Conservation (phyloP, 2,329 filamentous ascomycete genomes). For the Arthrobotrys megalospora region DNA sequence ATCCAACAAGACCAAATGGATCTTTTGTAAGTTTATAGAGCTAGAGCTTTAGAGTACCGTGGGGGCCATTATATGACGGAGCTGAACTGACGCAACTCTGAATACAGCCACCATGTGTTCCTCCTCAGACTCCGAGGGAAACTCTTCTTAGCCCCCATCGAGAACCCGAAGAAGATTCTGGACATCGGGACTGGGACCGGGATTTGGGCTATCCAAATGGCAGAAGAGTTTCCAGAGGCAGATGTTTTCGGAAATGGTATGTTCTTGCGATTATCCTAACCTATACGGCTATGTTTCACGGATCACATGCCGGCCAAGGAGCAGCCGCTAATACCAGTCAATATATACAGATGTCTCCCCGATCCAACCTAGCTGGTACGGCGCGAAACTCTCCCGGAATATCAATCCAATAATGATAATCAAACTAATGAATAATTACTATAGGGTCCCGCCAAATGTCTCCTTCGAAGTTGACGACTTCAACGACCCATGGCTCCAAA, state of each 20-base stretch:
- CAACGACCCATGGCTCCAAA: constrained; percentile 62
- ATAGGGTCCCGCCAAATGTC: constrained; percentile 61
- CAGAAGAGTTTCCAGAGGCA: constrained; percentile 62
- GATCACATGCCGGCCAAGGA: no score
- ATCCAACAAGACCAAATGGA: constrained; percentile 59
- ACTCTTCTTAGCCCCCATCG: constrained; percentile 70
- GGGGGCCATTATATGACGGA: not conserved
- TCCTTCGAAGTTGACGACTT: constrained; percentile 64
- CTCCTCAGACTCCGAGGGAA: constrained; percentile 70
- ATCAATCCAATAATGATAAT: not conserved
- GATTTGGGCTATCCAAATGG: constrained; percentile 72
- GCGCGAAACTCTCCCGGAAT: no score
- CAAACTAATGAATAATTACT: not conserved
- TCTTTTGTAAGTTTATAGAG: constrained; percentile 34
- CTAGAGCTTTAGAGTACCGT: not conserved
- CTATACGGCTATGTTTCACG: no score
- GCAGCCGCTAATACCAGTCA: not conserved
- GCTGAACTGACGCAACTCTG: not conserved
- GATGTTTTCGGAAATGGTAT: constrained; percentile 61
- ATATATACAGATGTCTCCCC: constrained; percentile 68
- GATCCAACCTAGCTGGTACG: constrained; percentile 65
- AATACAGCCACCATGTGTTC: constrained; percentile 69
- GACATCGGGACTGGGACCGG: constrained; percentile 73
- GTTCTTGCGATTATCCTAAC: no score
- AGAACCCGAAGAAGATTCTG: constrained; percentile 68